Base-by-base conservation (phyloP, 495 filamentous ascomycete genomes). In the Barbatosphaeria neglecta region DNA sequence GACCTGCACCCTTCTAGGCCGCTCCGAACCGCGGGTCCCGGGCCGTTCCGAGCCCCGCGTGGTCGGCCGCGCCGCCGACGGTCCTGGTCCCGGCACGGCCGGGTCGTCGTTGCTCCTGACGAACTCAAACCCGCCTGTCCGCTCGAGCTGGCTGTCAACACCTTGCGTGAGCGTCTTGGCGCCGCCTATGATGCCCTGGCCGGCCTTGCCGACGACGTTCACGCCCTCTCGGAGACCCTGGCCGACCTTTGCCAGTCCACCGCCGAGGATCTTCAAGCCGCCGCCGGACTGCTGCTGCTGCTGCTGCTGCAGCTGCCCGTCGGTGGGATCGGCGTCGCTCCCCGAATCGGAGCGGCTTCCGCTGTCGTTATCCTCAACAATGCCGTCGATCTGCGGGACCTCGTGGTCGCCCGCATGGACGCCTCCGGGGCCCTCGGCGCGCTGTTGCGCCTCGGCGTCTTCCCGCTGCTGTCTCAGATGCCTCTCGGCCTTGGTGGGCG, bases 341-440 rank as follows among this genome's bases (percentile, higher is more conserved):
- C n/a, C n/a, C n/a, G n/a, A n/a, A n/a, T n/a, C n/a, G n/a, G n/a
- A n/a, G 42, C 39, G 54, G 50, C 11, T 44, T 23, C 31, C 65
- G 60, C n/a, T 51, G 57, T 11, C 61, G 63, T 25, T 50, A n/a
- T 75, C 73, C 40, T 88, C 82, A 15, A 72, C 71, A 9, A 92
- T 57, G 4, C 80, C 83, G 46, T 41, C 18, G n/a, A 41, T 23
- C 20, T 90, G 85, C 2, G 78, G 83, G 13, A 85, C 73, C 51
- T 94, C 83, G 47, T 86, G 86, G 49, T 90, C 75, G 43, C 88
- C 90, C n/a, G 84, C 80, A 56, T 81, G 92, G 47, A 90, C 59
- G 47, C 93, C 93, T 41, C 62, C 59, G 44, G 73, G 67, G 19
- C 73, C 77, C 52, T 83, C 75, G 9, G 81, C 84, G 42, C 84